Evolutionary conservation across 1,139 yeast genomes (phyloP).

Genomic region (Pneumocystis jirovecii): DNA sequence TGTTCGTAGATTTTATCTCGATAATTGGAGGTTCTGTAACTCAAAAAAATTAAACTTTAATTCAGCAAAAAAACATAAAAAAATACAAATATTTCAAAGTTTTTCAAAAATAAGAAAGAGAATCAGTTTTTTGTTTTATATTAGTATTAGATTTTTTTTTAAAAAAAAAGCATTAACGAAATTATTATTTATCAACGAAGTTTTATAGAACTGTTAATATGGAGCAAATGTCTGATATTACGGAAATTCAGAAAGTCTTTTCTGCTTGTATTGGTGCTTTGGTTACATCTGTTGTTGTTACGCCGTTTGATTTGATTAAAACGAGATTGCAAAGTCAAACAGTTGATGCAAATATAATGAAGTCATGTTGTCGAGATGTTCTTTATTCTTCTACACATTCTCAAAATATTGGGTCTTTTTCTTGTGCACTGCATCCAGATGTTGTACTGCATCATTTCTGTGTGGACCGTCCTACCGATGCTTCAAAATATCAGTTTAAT

Average conservation of each 20-base stretch:
- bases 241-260: neutral
- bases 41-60: too few relatives aligned
- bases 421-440: constrained; percentile 2
- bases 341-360: neutral
- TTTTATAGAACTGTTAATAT: constrained; percentile 1
- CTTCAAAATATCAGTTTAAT: constrained; percentile 17
- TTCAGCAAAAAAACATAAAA: too few relatives aligned
- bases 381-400: neutral
- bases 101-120: neutral
- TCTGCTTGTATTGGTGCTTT: constrained; percentile 3
- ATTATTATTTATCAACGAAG: neutral
- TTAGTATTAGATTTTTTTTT: neutral
- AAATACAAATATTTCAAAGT: too few relatives aligned
- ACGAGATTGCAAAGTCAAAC: constrained; percentile 13
- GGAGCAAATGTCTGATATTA: neutral
- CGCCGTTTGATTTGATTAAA: constrained; percentile 14
- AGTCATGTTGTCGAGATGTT: constrained; percentile 6
- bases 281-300: constrained; percentile 11
- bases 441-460: neutral
- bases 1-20: too few relatives aligned
- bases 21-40: too few relatives aligned
- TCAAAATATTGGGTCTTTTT: neutral
- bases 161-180: neutral
- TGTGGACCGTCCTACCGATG: neutral
- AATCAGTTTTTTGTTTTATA: too few relatives aligned